Evolutionary conservation across 495 filamentous ascomycete genomes (phyloP).

Genomic region (Staphylotrichum tortipilum): DNA sequence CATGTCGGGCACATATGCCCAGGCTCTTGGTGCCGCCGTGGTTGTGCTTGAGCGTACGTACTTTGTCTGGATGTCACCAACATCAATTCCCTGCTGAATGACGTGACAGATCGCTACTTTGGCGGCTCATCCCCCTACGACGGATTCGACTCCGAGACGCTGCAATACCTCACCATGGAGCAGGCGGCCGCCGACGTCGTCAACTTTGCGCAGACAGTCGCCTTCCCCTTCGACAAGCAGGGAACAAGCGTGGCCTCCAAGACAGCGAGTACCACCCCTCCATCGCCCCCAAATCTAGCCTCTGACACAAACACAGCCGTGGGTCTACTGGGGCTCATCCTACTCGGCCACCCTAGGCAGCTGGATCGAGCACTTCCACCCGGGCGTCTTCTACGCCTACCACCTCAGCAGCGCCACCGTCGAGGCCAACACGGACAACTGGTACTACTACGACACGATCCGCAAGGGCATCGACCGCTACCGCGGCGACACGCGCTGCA

Average conservation of each 20-base stretch:
- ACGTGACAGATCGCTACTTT: constrained; percentile 47
- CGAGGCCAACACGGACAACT: constrained; percentile 52
- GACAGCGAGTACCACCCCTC: constrained; percentile 25
- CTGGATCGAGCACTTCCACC: constrained; percentile 52
- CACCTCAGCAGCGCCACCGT: constrained; percentile 55
- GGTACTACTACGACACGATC: constrained; percentile 57
- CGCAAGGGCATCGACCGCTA: constrained; percentile 42
- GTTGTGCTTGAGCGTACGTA: constrained; percentile 48
- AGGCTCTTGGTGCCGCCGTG: constrained; percentile 49
- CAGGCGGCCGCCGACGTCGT: constrained; percentile 52
- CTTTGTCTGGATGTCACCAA: too few relatives aligned
- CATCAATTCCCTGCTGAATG: too few relatives aligned
- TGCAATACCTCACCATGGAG: constrained; percentile 53
- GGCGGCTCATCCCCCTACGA: constrained; percentile 52
- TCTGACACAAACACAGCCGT: too few relatives aligned
- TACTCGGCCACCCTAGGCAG: constrained; percentile 56
- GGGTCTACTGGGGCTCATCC: constrained; percentile 54
- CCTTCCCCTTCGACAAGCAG: constrained; percentile 47
- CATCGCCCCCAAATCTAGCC: too few relatives aligned
- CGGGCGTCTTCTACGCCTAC: constrained; percentile 59
- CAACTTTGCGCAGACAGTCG: constrained; percentile 52
- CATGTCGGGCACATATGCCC: constrained; percentile 41
- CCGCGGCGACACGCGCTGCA: constrained; percentile 46
- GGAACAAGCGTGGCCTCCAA: constrained; percentile 43
- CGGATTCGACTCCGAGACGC: constrained; percentile 44